Percentiles rank a stretch among this genome's conserved stretches.
These are phyloP conservation scores for Pichia sp. DNA, from an alignment of 1,139 yeast genomes.

Conservation along the genomic window DNA sequence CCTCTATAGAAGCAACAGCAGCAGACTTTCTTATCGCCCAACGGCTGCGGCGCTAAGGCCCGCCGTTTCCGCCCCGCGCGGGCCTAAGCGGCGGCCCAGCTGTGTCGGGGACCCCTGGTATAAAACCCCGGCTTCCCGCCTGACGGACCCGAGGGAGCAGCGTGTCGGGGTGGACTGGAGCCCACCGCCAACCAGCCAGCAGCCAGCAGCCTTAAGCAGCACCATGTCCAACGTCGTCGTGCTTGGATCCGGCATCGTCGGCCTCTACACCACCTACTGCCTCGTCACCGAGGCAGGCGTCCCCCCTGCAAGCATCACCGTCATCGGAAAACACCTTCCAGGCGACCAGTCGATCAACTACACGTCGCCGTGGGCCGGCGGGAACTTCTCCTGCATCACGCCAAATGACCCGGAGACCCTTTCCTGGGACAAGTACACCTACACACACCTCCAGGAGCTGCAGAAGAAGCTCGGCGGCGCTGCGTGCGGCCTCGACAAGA, in stretches of 20 bases:
- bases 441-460: constrained; percentile 42
- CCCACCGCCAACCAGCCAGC: too few relatives aligned
- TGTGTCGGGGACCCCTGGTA: too few relatives aligned
- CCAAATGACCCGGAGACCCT: constrained; percentile 52
- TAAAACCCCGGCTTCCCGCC: too few relatives aligned
- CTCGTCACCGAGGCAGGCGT: constrained; percentile 44
- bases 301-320: constrained; percentile 43
- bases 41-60: not conserved
- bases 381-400: constrained; percentile 62
- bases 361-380: constrained; percentile 80
- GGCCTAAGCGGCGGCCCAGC: too few relatives aligned
- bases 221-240: constrained; percentile 24
- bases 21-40: not conserved
- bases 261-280: constrained; percentile 59
- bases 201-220: not conserved
- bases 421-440: constrained; percentile 52
- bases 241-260: constrained; percentile 56
- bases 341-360: constrained; percentile 69
- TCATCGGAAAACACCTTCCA: constrained; percentile 62
- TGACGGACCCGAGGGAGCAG: too few relatives aligned
- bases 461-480: constrained; percentile 49
- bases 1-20: not conserved
- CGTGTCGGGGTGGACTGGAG: too few relatives aligned
- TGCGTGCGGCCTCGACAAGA: constrained; percentile 50
- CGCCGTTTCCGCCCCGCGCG: not conserved